These are phyloP conservation scores for Tolypocladium sp. DNA, from an alignment of 2,329 filamentous ascomycete species.

Conservation along the genomic window DNA sequence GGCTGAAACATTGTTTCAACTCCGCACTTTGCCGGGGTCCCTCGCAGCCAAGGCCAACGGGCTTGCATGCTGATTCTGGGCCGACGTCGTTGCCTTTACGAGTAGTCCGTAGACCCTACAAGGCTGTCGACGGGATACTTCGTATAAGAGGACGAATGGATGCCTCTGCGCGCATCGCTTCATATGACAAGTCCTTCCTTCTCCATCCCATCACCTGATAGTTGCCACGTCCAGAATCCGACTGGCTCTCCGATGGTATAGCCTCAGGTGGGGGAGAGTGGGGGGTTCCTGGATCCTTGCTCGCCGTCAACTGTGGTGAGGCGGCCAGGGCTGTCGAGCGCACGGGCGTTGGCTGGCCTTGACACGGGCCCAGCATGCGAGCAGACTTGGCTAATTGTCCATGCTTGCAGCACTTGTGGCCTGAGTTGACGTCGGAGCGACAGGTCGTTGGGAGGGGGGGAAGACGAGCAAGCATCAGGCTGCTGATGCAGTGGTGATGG, in stretches of 20 bases:
- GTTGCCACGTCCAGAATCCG: background rate
- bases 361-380: background rate
- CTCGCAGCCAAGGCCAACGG: background rate
- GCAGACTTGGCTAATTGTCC: background rate
- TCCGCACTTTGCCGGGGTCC: background rate
- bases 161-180: background rate
- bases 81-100: background rate
- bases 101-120: no score
- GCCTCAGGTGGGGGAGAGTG: background rate
- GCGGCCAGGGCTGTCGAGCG: background rate
- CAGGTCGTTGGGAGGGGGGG: background rate
- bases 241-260: background rate
- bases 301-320: background rate
- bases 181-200: background rate
- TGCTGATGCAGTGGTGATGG: background rate
- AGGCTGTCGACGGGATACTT: background rate
- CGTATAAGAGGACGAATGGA: background rate
- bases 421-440: background rate
- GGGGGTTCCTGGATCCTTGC: background rate
- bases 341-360: background rate
- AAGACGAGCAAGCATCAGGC: background rate
- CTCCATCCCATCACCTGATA: background rate
- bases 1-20: conserved; percentile 2
- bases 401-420: background rate
- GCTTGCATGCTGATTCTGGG: background rate